A percentile compares a stretch with the other conserved stretches of the same genome.
phyloP scores from a whole-genome alignment of 805 yeast genomes.

The Dipodascopsis tothii region DNA sequence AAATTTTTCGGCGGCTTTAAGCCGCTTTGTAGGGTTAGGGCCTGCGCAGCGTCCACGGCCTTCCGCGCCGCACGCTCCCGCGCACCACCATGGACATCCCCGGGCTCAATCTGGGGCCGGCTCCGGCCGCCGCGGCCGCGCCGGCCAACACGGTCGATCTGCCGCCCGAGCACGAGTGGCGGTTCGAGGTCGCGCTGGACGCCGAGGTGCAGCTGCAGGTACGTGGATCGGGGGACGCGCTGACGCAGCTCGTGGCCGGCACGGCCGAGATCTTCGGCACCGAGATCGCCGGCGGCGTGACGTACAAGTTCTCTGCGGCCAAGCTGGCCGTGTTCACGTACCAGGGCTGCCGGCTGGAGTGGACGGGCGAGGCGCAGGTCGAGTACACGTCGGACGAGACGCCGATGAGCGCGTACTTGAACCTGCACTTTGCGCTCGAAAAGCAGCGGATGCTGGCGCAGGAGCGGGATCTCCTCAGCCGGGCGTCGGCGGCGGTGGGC shows the following conservation, averaged over 20 bases:
- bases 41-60: background rate
- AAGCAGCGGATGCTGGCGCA: constrained; percentile 35
- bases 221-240: constrained; percentile 2
- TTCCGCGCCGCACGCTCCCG: too few relatives aligned
- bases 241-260: constrained; percentile 45
- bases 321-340: constrained; percentile 52
- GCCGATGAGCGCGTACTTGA: constrained; percentile 54
- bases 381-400: constrained; percentile 70
- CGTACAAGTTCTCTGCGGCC: constrained; percentile 49
- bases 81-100: too few relatives aligned
- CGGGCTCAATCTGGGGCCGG: background rate
- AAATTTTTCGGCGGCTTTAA: too few relatives aligned
- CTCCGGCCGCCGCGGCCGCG: background rate
- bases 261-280: constrained; percentile 89
- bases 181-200: constrained; percentile 58
- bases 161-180: constrained; percentile 53
- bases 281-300: constrained; percentile 69
- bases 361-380: constrained; percentile 28
- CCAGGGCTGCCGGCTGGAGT: constrained; percentile 59
- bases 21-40: background rate
- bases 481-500: constrained; percentile 3
- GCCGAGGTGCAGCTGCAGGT: constrained; percentile 46
- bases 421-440: constrained; percentile 71
- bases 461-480: constrained; percentile 14
- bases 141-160: constrained; percentile 23